A percentile compares a stretch with the other conserved stretches of the same genome.
These are phyloP conservation scores for Aspergillus terreus DNA, from an alignment of 2,329 filamentous ascomycete genomes.

Conservation along the genomic window DNA sequence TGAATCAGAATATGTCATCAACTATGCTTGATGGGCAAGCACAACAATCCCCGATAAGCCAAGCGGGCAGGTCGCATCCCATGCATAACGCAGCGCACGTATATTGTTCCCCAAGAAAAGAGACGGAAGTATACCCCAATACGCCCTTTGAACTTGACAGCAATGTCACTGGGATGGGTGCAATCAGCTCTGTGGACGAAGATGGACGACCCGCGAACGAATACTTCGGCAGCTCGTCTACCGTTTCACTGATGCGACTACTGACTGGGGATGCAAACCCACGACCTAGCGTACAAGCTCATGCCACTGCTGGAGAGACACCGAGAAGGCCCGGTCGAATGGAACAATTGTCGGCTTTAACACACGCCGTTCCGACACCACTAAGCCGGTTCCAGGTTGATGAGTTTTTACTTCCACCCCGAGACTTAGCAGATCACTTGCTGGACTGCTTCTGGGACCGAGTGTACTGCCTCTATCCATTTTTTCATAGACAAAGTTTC, in stretches of 20 bases:
- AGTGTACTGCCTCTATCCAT: constrained; percentile 44
- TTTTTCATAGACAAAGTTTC: constrained; percentile 43
- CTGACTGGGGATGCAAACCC: background rate
- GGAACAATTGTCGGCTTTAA: background rate
- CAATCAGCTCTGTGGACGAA: constrained; percentile 31
- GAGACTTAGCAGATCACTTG: constrained; percentile 41
- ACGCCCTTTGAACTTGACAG: background rate
- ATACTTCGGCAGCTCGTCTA: constrained; percentile 40
- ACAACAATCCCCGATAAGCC: background rate
- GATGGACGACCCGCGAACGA: constrained; percentile 21
- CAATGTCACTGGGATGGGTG: constrained; percentile 37
- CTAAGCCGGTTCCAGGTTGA: constrained; percentile 19
- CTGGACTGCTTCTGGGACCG: constrained; percentile 37
- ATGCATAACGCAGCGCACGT: background rate
- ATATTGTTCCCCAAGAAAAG: background rate
- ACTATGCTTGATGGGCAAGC: background rate
- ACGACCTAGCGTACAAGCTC: background rate
- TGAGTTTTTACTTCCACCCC: constrained; percentile 39
- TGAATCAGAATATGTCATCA: too few species aligned
- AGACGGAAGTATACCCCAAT: background rate
- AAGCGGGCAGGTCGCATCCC: background rate
- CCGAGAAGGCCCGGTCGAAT: background rate
- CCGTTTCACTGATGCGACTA: constrained; percentile 40
- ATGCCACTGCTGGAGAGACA: background rate
- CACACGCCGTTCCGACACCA: constrained; percentile 1